Evolutionary conservation across 2,329 filamentous ascomycete species (phyloP).

Genomic region (Alternaria brassicicola): DNA sequence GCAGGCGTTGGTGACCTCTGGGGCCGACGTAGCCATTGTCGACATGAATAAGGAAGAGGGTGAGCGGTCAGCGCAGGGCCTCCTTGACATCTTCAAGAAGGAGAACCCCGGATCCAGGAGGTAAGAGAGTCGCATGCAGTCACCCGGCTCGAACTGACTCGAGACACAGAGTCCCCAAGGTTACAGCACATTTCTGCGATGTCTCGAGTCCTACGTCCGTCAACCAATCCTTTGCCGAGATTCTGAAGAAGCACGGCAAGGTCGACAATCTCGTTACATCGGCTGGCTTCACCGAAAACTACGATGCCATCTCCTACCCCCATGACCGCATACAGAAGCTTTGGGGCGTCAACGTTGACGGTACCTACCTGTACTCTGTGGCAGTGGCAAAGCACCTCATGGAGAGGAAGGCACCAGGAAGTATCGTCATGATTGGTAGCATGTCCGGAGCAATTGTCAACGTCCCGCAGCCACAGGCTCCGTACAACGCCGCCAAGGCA

Average conservation of each 20-base stretch:
- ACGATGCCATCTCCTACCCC: constrained; percentile 87
- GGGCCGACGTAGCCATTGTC: constrained; percentile 87
- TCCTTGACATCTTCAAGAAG: constrained; percentile 76
- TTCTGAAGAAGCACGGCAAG: constrained; percentile 74
- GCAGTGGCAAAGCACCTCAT: constrained; percentile 87
- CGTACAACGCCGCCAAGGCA: constrained; percentile 93
- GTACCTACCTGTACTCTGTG: constrained; percentile 87
- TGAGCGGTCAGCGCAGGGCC: constrained; percentile 72
- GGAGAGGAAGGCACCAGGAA: constrained; percentile 76
- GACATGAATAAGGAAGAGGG: constrained; percentile 94
- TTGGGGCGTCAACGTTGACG: constrained; percentile 92
- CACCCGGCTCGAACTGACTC: constrained; percentile 1
- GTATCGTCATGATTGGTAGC: constrained; percentile 92
- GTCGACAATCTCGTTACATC: constrained; percentile 93
- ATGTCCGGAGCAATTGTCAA: constrained; percentile 96
- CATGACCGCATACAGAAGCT: constrained; percentile 90
- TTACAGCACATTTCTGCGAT: constrained; percentile 90
- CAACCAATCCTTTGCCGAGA: constrained; percentile 71
- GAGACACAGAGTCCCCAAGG: constrained; percentile 68
- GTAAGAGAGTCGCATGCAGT: constrained; percentile 51
- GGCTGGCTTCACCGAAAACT: constrained; percentile 97
- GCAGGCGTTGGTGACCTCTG: constrained; percentile 86
- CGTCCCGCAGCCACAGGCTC: constrained; percentile 89
- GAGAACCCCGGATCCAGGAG: constrained; percentile 78
- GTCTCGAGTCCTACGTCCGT: constrained; percentile 83